Conservation (phyloP, 257 asterid genomes). For the Penstemon eatonii region DNA sequence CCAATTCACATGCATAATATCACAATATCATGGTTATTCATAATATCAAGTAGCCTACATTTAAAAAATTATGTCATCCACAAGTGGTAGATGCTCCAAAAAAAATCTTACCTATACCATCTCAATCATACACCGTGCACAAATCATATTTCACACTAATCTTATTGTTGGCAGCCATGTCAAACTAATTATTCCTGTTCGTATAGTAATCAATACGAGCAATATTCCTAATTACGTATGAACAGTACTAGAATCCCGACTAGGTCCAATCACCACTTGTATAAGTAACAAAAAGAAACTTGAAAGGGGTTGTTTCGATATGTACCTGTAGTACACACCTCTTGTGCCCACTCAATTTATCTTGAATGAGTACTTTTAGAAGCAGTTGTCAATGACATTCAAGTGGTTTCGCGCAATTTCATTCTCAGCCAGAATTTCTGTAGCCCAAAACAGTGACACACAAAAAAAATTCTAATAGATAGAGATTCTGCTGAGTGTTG, state of each 20-base stretch:
- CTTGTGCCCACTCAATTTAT: conserved; percentile 28
- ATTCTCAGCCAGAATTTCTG: background rate
- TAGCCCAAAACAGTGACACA: conserved; percentile 31
- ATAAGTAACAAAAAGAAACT: conserved; percentile 12
- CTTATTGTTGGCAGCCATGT: background rate
- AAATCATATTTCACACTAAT: background rate
- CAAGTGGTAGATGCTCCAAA: too few species aligned
- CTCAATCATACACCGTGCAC: too few species aligned
- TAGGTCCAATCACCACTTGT: too few species aligned
- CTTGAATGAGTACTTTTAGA: conserved; percentile 30
- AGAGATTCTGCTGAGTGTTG: conserved; percentile 50
- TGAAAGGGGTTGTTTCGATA: conserved; percentile 7
- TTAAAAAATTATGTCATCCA: too few species aligned
- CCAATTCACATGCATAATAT: too few species aligned
- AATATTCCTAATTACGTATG: background rate
- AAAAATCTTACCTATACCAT: too few species aligned
- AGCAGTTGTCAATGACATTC: conserved; percentile 25
- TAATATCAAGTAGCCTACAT: too few species aligned
- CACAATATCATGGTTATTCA: too few species aligned
- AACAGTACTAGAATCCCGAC: background rate
- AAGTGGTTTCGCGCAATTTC: conserved; percentile 22
- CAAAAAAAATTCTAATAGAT: conserved; percentile 23
- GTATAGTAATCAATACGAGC: background rate
- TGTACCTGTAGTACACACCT: conserved; percentile 25
- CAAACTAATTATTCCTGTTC: background rate